A percentile compares a stretch with the other conserved stretches of the same genome.
phyloP scores from a whole-genome alignment of 129 eudicot genomes.

The Flaveria linearis region DNA sequence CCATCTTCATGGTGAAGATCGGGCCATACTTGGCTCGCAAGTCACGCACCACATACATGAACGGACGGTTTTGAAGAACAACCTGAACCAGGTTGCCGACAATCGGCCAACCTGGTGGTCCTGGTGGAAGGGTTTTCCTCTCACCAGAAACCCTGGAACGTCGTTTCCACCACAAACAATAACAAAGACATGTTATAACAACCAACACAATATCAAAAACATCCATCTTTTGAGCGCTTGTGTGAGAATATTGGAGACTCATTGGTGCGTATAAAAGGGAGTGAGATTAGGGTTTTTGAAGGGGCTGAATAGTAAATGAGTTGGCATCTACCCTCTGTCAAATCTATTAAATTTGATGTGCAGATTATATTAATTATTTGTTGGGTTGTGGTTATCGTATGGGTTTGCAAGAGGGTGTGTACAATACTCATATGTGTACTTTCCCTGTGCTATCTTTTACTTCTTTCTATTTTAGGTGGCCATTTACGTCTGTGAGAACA shows the following conservation, averaged over 20 bases:
- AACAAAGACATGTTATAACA: constrained; percentile 42
- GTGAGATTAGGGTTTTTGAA: constrained; percentile 26
- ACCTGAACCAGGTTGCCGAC: constrained; percentile 88
- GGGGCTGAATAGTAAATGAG: constrained; percentile 39
- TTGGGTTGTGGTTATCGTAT: constrained; percentile 23
- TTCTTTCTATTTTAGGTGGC: too few species aligned
- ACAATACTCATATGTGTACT: constrained; percentile 5
- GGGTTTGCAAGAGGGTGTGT: constrained; percentile 11
- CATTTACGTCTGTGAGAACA: too few species aligned
- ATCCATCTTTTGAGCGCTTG: constrained; percentile 48
- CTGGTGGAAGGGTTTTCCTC: constrained; percentile 70
- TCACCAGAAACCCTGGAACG: constrained; percentile 38
- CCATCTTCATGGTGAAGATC: constrained; percentile 96
- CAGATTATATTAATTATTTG: constrained; percentile 29
- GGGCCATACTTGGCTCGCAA: constrained; percentile 80
- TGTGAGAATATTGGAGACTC: not conserved
- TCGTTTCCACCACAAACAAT: constrained; percentile 59
- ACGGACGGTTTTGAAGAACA: constrained; percentile 70
- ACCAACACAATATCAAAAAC: constrained; percentile 42
- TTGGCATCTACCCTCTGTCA: constrained; percentile 45
- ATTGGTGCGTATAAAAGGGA: constrained; percentile 10
- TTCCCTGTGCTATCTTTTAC: not conserved
- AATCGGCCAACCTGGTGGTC: constrained; percentile 97
- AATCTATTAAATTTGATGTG: constrained; percentile 34
- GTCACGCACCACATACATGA: constrained; percentile 81